Percentiles rank a stretch among this genome's conserved stretches.
Evolutionary conservation across 2,329 filamentous ascomycete genomes (phyloP).

Genomic region (Tympanopsis confertula): DNA sequence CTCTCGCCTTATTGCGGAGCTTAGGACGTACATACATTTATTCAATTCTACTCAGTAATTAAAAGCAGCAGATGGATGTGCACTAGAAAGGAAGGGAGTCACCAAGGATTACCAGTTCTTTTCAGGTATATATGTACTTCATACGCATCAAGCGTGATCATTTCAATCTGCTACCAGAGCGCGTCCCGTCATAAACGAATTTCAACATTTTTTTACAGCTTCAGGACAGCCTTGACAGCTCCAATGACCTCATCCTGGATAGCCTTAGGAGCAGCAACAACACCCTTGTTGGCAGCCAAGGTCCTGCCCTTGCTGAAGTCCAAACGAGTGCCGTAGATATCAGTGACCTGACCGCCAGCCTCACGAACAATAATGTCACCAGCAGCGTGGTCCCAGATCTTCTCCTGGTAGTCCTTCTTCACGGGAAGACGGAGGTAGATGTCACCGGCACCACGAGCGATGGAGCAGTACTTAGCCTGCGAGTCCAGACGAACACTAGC

Average conservation of each 20-base stretch:
- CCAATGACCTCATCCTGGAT: constrained; percentile 68
- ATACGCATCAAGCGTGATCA: too few species aligned
- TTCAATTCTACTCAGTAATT: too few species aligned
- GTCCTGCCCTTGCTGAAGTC: constrained; percentile 83
- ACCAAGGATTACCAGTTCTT: too few species aligned
- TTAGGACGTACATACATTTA: too few species aligned
- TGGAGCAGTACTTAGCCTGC: constrained; percentile 93
- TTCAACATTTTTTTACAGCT: constrained; percentile 18
- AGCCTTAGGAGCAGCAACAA: constrained; percentile 72
- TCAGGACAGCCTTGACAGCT: constrained; percentile 71
- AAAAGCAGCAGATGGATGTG: too few species aligned
- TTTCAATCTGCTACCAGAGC: too few species aligned
- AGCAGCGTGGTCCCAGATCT: constrained; percentile 98
- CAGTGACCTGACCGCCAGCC: constrained; percentile 83
- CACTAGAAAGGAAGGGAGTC: too few species aligned
- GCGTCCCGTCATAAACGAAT: too few species aligned
- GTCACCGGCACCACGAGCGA: constrained; percentile 86
- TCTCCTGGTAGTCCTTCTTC: constrained; percentile 83
- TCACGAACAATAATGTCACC: constrained; percentile 90
- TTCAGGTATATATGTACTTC: too few species aligned
- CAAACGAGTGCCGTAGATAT: constrained; percentile 71
- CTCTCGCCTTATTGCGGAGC: too few species aligned
- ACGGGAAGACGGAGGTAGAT: constrained; percentile 85
- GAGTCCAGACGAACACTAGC: constrained; percentile 94
- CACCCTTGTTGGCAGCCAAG: constrained; percentile 80